Evolutionary conservation across 2,329 filamentous ascomycete species (phyloP), one percentile per base, ranked within the genome.

Genomic region (Calonectria pseudoreteaudii): DNA sequence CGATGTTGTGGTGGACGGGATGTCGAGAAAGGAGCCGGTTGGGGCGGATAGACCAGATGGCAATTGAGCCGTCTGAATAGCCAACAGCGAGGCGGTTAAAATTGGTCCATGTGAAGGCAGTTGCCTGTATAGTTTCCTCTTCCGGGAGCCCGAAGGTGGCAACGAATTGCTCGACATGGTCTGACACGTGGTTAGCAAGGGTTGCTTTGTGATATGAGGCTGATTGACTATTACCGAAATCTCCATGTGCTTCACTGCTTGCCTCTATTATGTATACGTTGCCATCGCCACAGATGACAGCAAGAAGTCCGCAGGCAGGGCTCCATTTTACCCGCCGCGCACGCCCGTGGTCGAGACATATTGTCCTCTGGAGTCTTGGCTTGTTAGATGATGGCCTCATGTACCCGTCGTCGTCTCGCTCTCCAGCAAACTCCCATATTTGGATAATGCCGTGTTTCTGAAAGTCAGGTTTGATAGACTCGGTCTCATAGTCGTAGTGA

Each of bases 11-110:
- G 77, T 92, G 90, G n/a, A 89, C 84, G 6, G 88, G 85, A 64
- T 90, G 86, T 3, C 90, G 87, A 52, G 87, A 87, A 34, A 92
- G 83, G 66, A 91, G 82, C 31, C 84, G 82, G 56, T 80, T 82
- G 1, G 90, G 90, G 49, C 85, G 84, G 52, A 92, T 78, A 14
- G 90, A 91, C 90, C 90, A 92, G 14, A 91, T 83, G 26, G 86
- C 86, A 44, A 92, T 83, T 26, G 88, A 90, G 38, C 90, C 90
- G 73, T 92, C 90, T 0, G 86, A 87, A 78, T 91, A 90, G 64
- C 89, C 90, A 36, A 90, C 83, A 0, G 86, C 88, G 49, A 92
- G 82, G 28, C 90, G 87, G 78, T 91, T 91, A 75, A 86, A 85
- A 72, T 87, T 88, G 41, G 88, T 82, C 90, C 90, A 92, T 14